Base-by-base conservation (phyloP, 1,139 yeast genomes). In the Hyphopichia khmerensis region DNA sequence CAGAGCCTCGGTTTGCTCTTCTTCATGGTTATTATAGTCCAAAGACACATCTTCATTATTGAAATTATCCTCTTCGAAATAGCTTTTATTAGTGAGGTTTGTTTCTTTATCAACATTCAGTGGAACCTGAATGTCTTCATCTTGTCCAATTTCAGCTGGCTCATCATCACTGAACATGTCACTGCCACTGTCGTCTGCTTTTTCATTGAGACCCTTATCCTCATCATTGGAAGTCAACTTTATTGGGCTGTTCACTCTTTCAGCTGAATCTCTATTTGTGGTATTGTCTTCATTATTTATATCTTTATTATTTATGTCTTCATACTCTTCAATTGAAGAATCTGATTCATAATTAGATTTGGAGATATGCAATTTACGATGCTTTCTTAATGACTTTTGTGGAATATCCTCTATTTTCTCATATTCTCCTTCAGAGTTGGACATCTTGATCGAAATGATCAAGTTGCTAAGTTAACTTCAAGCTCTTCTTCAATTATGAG, bases 141-240 rank as follows among this genome's bases (percentile, higher is more conserved):
- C 4, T 36, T 36, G 19, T 47, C 48, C 35, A 33, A 44, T 24
- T 50, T 54, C 17, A 49, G 46, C 7, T 50, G 55, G 8, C 5
- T 21, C 32, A 21, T 36, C 27, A 21, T 38, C 14, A 36, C 19
- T 36, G 31, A 6, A n/a, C 17, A 29, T 21, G 13, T 37, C 27
- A 17, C 35, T n/a, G 10, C 8, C 24, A 21, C 24, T 21, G 24
- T 21, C 24, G 5, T 43, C 43, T 34, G 24, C 38, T 19, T 27
- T 19, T 41, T 41, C 34, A 14, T 37, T 26, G 30, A 43, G 43
- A 18, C 39, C 50, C 18, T 47, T 40, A 34, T 62, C 64, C 17
- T 54, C 50, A 26, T 60, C 61, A 43, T 64, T 56, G 44, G 70
- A 75, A 59, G 70, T 70, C 73, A 71, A n/a, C n/a, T n/a, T n/a